A percentile compares a stretch with the other conserved stretches of the same genome.
Conservation (phyloP, 768 basidiomycete species). For the Rhodocollybia butyracea region DNA sequence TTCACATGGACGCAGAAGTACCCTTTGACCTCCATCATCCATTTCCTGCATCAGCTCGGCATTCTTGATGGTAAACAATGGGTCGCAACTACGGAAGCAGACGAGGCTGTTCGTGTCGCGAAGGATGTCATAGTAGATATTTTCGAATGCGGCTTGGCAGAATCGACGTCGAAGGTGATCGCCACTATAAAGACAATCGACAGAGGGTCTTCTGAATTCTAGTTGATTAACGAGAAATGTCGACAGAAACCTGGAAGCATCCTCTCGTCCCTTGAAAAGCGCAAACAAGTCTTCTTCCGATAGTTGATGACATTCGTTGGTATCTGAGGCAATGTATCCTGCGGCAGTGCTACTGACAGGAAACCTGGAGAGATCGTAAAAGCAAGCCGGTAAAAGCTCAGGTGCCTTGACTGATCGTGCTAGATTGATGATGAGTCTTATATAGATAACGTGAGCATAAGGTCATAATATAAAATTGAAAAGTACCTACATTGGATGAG, state of each 20-base stretch:
- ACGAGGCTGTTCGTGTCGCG: slow-evolving; percentile 70
- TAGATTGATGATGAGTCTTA: slow-evolving; percentile 63
- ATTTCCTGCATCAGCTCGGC: slow-evolving; percentile 64
- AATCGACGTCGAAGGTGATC: slow-evolving; percentile 44
- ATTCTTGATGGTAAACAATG: slow-evolving; percentile 67
- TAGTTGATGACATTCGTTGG: slow-evolving; percentile 35
- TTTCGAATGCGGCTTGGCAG: slow-evolving; percentile 72
- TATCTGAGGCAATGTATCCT: slow-evolving; percentile 41
- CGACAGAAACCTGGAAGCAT: slow-evolving; percentile 69
- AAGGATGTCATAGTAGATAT: slow-evolving; percentile 70
- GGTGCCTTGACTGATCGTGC: slow-evolving; percentile 53
- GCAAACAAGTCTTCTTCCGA: slow-evolving; percentile 53
- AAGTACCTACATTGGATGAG: slow-evolving; percentile 65
- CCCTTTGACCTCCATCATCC: slow-evolving; percentile 42
- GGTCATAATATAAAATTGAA: neutral
- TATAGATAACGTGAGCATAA: slow-evolving; percentile 10
- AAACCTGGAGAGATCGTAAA: slow-evolving; percentile 76
- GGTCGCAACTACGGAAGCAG: slow-evolving; percentile 64
- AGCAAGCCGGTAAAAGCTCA: slow-evolving; percentile 68
- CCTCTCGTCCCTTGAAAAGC: slow-evolving; percentile 68
- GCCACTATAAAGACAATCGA: slow-evolving; percentile 44
- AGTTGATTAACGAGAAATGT: slow-evolving; percentile 75
- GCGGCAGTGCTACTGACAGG: slow-evolving; percentile 57
- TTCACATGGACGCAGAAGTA: slow-evolving; percentile 60
- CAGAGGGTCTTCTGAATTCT: slow-evolving; percentile 56